Evolutionary conservation across 306 rosid species (phyloP).

Genomic region (Citrullus colocynthis): DNA sequence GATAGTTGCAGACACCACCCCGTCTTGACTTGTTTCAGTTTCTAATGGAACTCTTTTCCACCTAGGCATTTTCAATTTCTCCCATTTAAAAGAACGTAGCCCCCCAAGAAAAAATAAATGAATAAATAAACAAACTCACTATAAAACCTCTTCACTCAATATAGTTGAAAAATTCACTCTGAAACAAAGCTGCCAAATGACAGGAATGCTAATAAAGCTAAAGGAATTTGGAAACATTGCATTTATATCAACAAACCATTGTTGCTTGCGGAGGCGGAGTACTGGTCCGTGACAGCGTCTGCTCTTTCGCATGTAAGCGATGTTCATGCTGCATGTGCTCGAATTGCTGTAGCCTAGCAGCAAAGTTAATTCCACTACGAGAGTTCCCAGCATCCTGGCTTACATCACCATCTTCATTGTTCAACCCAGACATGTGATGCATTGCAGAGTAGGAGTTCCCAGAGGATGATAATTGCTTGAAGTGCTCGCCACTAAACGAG

Average conservation of each 20-base stretch:
- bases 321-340: constrained; percentile 68
- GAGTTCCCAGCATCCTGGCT: constrained; percentile 34
- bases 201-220: not conserved
- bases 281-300: constrained; percentile 18
- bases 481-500: constrained; percentile 54
- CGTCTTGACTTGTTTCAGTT: not conserved
- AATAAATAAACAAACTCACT: too few species aligned
- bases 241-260: not conserved
- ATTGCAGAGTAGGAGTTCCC: constrained; percentile 49
- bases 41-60: not conserved
- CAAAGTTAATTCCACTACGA: constrained; percentile 52
- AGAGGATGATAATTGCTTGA: constrained; percentile 36
- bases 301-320: constrained; percentile 43
- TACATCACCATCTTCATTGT: constrained; percentile 51
- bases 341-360: constrained; percentile 67
- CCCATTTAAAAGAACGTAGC: too few species aligned
- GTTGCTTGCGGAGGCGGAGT: constrained; percentile 7
- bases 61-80: not conserved
- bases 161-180: not conserved
- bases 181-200: not conserved
- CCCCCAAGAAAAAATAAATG: too few species aligned
- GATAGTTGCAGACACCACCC: too few species aligned
- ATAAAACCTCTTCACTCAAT: not conserved
- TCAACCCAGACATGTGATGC: constrained; percentile 47
- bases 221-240: not conserved